Conservation (phyloP, 1,284 basidiomycete species). For the Malassezia globosa region DNA sequence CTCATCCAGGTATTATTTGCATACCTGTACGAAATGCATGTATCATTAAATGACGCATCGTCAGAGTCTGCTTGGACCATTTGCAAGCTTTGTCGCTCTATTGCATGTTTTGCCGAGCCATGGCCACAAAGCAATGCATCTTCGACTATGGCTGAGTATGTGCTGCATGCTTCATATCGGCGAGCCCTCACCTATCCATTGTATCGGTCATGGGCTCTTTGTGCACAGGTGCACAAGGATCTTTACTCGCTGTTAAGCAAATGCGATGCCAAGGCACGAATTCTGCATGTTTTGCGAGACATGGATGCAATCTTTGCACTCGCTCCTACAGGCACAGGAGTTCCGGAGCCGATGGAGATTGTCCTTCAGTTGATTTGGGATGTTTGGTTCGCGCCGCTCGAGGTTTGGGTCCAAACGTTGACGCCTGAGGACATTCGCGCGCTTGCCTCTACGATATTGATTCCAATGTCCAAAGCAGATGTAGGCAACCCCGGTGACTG, state of each 20-base stretch:
- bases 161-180: conserved; percentile 16
- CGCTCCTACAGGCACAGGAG: conserved; percentile 11
- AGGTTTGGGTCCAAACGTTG: background rate
- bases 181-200: conserved; percentile 18
- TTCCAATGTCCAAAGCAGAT: background rate
- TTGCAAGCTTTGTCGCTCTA: conserved; percentile 15
- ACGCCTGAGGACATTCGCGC: background rate
- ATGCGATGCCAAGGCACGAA: background rate
- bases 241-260: background rate
- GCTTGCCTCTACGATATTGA: background rate
- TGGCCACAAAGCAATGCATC: background rate
- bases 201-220: conserved; percentile 16
- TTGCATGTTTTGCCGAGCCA: conserved; percentile 5
- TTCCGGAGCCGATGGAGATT: conserved; percentile 5
- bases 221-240: conserved; percentile 12
- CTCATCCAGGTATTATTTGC: conserved; percentile 18
- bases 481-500: conserved; percentile 14
- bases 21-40: conserved; percentile 17
- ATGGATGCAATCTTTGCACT: conserved; percentile 14
- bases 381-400: conserved; percentile 10
- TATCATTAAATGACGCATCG: conserved; percentile 11
- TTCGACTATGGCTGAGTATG: background rate
- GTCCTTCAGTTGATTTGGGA: conserved; percentile 11
- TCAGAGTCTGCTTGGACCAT: conserved; percentile 20
- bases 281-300: background rate